These are phyloP conservation scores for Polytrichum commune DNA, from an alignment of 225 moss, liverwort and hornwort genomes.

Conservation along the genomic window DNA sequence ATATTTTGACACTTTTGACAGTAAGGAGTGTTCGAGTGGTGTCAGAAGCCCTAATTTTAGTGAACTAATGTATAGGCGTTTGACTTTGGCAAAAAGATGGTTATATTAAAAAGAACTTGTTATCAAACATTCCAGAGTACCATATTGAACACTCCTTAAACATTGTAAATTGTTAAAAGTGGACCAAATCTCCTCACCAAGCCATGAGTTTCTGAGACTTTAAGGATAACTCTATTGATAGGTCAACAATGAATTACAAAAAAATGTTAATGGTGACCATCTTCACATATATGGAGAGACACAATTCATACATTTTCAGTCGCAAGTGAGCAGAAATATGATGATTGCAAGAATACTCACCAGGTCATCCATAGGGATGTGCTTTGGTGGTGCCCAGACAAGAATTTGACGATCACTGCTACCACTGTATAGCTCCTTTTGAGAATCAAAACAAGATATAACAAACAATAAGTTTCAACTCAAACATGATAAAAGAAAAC, in stretches of 20 bases:
- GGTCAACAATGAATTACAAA: no score
- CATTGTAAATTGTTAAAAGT: background rate
- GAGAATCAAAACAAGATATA: background rate
- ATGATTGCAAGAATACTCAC: constrained; percentile 16
- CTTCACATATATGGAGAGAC: background rate
- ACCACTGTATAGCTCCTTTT: constrained; percentile 87
- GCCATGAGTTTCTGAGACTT: background rate
- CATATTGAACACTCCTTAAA: no score
- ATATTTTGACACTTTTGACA: background rate
- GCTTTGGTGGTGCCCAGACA: constrained; percentile 75
- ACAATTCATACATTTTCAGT: background rate
- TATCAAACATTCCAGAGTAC: no score
- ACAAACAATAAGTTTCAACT: constrained; percentile 4
- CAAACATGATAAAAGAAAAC: background rate
- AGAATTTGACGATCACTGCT: constrained; percentile 96
- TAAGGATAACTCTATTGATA: no score
- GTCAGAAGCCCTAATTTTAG: no score
- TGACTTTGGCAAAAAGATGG: no score
- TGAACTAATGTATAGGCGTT: no score
- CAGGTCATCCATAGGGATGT: constrained; percentile 41
- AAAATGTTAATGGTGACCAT: background rate
- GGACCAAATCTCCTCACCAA: background rate
- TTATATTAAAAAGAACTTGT: no score
- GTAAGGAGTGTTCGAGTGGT: no score
- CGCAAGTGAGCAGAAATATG: background rate